These are phyloP conservation scores for Aspergillus sp. DNA, from an alignment of 2,329 filamentous ascomycete species.

Conservation along the genomic window DNA sequence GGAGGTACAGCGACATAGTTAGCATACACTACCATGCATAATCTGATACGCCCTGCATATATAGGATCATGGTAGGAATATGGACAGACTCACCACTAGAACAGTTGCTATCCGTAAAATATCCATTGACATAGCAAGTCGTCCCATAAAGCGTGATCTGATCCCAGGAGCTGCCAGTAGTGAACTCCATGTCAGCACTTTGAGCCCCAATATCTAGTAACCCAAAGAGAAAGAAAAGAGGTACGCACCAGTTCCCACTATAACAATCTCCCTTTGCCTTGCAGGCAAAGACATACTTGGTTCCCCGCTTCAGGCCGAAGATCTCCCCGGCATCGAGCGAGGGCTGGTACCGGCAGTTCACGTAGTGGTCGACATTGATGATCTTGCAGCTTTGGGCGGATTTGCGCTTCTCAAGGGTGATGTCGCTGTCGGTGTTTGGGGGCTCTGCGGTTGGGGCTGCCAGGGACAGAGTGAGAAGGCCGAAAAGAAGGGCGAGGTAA, in stretches of 20 bases:
- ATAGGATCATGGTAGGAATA: background rate
- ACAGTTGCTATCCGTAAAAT: conserved; percentile 21
- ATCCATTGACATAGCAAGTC: conserved; percentile 20
- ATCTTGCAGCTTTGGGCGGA: conserved; percentile 20
- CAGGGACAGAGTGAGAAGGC: background rate
- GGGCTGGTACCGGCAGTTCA: conserved; percentile 17
- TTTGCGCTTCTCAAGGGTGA: background rate
- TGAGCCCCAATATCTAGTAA: background rate
- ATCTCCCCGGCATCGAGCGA: conserved; percentile 11
- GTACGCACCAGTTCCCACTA: conserved; percentile 17
- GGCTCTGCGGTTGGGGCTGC: background rate
- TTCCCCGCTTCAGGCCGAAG: conserved; percentile 16
- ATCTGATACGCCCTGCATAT: background rate
- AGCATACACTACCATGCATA: background rate
- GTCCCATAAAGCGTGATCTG: conserved; percentile 17
- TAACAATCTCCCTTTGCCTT: conserved; percentile 18
- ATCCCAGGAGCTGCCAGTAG: conserved; percentile 15
- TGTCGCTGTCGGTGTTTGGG: background rate
- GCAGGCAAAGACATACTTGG: conserved; percentile 15
- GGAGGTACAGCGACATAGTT: background rate
- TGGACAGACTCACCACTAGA: background rate
- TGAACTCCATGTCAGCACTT: background rate
- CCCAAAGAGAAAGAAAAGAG: background rate
- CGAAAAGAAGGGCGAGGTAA: background rate
- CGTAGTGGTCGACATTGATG: conserved; percentile 18